phyloP scores from a whole-genome alignment of 768 basidiomycete genomes.

The Trametes coccinea region DNA sequence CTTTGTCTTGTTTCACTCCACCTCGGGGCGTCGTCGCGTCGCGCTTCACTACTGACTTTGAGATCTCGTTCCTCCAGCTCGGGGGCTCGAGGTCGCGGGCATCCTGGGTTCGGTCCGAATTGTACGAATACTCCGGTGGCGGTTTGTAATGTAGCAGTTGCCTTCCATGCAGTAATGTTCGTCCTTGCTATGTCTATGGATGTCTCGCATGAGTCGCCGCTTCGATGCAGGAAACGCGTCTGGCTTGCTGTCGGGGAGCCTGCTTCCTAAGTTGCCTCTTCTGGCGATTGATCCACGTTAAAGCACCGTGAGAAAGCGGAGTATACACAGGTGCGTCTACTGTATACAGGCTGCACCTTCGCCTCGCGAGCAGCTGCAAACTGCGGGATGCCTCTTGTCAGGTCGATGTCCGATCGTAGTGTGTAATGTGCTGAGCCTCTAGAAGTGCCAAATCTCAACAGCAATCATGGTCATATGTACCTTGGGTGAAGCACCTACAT shows the following conservation, averaged over 20 bases:
- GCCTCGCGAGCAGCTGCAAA: no score
- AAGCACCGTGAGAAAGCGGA: constrained; percentile 18
- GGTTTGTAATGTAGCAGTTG: constrained; percentile 7
- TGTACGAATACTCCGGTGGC: constrained; percentile 9
- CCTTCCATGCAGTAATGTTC: constrained; percentile 6
- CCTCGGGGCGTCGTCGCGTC: constrained; percentile 29
- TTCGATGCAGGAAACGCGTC: no score
- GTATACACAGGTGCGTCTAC: neutral
- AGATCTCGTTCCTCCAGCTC: neutral
- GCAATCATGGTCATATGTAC: no score
- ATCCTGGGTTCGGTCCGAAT: neutral
- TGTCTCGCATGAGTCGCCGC: neutral
- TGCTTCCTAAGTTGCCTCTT: neutral
- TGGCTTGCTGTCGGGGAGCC: no score
- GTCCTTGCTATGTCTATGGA: neutral
- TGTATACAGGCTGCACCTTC: no score
- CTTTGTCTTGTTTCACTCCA: constrained; percentile 27
- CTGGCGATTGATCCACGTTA: neutral
- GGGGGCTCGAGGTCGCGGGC: neutral
- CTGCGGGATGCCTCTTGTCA: no score
- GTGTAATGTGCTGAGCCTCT: no score
- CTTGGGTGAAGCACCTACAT: no score
- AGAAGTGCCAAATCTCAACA: no score
- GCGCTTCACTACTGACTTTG: constrained; percentile 6
- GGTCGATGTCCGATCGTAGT: no score